A percentile compares a stretch with the other conserved stretches of the same genome.
Evolutionary conservation across 208 protist species (phyloP).

Genomic region (Acanthamoeba divionensis): DNA sequence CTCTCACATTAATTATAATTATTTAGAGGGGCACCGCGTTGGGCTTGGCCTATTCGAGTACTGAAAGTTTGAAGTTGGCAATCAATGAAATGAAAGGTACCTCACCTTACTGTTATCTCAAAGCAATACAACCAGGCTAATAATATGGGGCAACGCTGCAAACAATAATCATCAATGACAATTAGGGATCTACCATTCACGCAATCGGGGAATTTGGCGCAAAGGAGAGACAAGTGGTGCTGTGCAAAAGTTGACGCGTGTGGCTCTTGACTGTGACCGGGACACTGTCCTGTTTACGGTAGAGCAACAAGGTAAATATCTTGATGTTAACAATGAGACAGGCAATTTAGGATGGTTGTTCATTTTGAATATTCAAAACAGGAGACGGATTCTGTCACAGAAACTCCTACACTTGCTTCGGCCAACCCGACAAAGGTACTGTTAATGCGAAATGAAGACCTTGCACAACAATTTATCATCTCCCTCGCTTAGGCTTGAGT

Average conservation of each 20-base stretch:
- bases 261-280: conserved; percentile 73
- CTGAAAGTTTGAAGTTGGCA: conserved; percentile 60
- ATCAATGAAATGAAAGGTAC: conserved; percentile 49
- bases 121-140: too few species aligned
- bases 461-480: background rate
- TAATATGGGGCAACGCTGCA: too few species aligned
- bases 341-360: too few species aligned
- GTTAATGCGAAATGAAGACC: background rate
- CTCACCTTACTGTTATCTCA: too few species aligned
- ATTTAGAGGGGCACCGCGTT: conserved; percentile 52
- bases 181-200: conserved; percentile 73
- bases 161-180: background rate
- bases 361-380: background rate
- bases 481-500: background rate
- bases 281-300: conserved; percentile 75
- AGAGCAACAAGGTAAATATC: conserved; percentile 58
- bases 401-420: conserved; percentile 47
- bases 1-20: too few species aligned
- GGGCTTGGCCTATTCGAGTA: conserved; percentile 76
- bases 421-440: background rate
- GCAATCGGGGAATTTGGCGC: conserved; percentile 74
- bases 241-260: conserved; percentile 24
- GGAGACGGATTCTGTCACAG: conserved; percentile 38
- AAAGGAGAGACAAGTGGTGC: conserved; percentile 76
- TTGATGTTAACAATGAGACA: too few species aligned